Base-by-base conservation (phyloP, 108 stramenopile genomes). In the Skeletonema menzelii region DNA sequence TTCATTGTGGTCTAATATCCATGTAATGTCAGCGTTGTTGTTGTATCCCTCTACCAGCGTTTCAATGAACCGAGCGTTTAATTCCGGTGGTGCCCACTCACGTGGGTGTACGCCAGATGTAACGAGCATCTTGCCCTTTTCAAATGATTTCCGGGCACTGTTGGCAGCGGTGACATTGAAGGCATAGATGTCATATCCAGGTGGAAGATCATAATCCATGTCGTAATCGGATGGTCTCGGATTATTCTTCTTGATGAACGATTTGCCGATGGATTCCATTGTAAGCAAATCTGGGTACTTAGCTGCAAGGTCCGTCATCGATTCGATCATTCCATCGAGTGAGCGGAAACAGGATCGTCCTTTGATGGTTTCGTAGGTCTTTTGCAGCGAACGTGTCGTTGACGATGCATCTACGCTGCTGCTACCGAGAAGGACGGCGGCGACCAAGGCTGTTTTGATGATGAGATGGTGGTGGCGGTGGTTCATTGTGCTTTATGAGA, bases 11-110 rank as follows among this genome's bases (percentile, higher is more conserved):
- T 86, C 70, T 2, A 88, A 56, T 46, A 84, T 56, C 56, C 60
- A 76, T 12, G 77, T 76, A 70, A 75, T 72, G 55, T 84, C 83
- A 11, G 84, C 55, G 58, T 85, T 80, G 0, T 26, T 57, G 28
- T 47, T 70, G 31, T 84, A 79, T 4, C 19, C 27, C 11, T 77
- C 56, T 0, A 79, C 34, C 13, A 86, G 15, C 40, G 30, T 24
- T 57, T 76, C 60, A 5, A 76, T 44, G 42, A 70, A 85, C 4
- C 82, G 79, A 28, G 78, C 46, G 0, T 71, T 63, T 10, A 87
- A 34, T 73, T 87, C 84, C 4, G 84, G 81, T 22, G 87, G 84
- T 8, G 87, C 82, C 26, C 77, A 82, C 61, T 87, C 87, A 27
- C 87, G 70, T 8, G 87, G 65, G 46, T 87, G 87, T 11, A 80